These are phyloP conservation scores for Candida berthetii DNA, from an alignment of 805 yeast genomes.

Conservation along the genomic window DNA sequence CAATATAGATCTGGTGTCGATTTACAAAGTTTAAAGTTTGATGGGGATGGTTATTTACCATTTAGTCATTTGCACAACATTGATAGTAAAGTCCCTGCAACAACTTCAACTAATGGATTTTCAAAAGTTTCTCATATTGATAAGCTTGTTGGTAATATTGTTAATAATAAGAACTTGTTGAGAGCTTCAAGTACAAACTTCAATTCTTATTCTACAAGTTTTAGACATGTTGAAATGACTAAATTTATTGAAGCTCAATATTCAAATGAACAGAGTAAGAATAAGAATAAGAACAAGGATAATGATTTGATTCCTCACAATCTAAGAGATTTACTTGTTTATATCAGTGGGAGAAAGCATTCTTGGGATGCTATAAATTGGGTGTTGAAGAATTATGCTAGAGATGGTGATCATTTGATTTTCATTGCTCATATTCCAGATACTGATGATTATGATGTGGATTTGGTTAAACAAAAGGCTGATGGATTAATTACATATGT, in stretches of 20 bases:
- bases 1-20: conserved; percentile 16
- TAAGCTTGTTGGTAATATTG: conserved; percentile 8
- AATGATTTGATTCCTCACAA: conserved; percentile 8
- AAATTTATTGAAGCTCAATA: conserved; percentile 6
- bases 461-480: conserved; percentile 8
- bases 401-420: conserved; percentile 19
- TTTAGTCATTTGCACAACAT: neutral
- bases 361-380: conserved; percentile 20
- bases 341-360: conserved; percentile 15
- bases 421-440: conserved; percentile 14
- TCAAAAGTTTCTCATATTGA: conserved; percentile 12
- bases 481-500: conserved; percentile 10
- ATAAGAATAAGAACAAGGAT: neutral
- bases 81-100: neutral
- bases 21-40: conserved; percentile 15
- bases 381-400: conserved; percentile 11
- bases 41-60: conserved; percentile 18
- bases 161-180: conserved; percentile 3
- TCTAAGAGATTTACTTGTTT: conserved; percentile 15
- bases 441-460: neutral
- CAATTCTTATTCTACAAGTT: conserved; percentile 12
- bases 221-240: conserved; percentile 12
- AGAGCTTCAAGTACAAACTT: conserved; percentile 5
- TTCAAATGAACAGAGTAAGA: neutral
- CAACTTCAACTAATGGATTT: conserved; percentile 1